Conservation (phyloP, 106 monocot genomes). For the Gastrodia elata region DNA sequence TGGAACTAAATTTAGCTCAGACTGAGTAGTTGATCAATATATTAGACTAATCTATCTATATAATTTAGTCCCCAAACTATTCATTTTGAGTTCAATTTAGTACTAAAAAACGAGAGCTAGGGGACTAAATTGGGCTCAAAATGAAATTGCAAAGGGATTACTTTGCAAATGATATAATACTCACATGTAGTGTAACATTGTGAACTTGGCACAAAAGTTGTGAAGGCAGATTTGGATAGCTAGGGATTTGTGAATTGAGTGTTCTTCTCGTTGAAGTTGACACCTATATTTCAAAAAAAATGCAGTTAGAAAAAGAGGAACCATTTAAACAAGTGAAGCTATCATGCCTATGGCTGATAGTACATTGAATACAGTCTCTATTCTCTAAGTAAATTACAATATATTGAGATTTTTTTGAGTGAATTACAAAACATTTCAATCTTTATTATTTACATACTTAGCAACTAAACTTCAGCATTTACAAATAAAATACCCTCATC, state of each 20-base stretch:
- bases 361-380: neutral
- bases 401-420: neutral
- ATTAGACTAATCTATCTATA: no score
- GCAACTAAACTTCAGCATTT: no score
- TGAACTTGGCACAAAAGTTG: slow-evolving; percentile 83
- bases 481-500: no score
- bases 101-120: no score
- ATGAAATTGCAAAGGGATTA: no score
- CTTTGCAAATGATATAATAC: slow-evolving; percentile 18
- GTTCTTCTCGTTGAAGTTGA: slow-evolving; percentile 61
- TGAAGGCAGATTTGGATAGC: slow-evolving; percentile 72
- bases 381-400: neutral
- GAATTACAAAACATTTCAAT: neutral
- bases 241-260: slow-evolving; percentile 57
- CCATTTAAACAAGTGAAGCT: no score
- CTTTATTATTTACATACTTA: neutral
- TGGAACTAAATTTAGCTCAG: no score
- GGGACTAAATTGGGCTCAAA: no score
- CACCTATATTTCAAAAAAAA: slow-evolving; percentile 38
- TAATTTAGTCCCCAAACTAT: no score
- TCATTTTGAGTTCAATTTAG: no score
- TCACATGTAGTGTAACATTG: slow-evolving; percentile 74
- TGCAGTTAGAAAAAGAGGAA: neutral
- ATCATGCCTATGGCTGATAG: no score
- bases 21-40: no score